Conservation (phyloP, 2,329 filamentous ascomycete genomes). For the Tolypocladium tundrense region DNA sequence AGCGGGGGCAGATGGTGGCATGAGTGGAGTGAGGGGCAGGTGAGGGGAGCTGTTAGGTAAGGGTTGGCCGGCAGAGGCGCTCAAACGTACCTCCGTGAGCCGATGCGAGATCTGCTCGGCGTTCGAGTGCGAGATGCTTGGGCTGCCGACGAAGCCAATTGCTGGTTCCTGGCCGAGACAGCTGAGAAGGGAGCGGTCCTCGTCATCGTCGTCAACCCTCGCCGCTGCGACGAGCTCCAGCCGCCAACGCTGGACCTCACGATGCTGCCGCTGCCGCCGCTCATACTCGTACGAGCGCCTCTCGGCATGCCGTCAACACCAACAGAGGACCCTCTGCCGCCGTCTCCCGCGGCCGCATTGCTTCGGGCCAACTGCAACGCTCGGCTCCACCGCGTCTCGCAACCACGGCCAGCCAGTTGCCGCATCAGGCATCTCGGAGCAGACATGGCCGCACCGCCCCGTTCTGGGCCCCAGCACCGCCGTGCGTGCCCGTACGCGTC, state of each 20-base stretch:
- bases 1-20: neutral
- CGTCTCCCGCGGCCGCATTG: conserved; percentile 1
- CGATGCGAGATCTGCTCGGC: neutral
- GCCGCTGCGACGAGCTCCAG: neutral
- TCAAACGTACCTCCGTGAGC: neutral
- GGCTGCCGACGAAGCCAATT: neutral
- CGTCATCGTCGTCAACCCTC: neutral
- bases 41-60: neutral
- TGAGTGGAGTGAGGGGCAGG: neutral
- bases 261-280: neutral
- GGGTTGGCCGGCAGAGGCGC: neutral
- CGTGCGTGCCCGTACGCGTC: too few relatives aligned
- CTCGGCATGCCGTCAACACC: neutral
- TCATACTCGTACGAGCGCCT: too few relatives aligned
- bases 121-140: too few relatives aligned
- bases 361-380: conserved; percentile 4
- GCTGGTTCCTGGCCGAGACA: neutral
- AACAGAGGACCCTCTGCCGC: neutral
- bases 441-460: neutral
- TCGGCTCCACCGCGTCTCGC: conserved; percentile 5
- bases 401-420: conserved; percentile 6
- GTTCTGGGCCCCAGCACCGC: neutral
- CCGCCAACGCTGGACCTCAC: neutral
- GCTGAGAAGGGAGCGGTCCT: neutral
- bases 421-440: conserved; percentile 9